Percentiles rank a stretch among this genome's conserved stretches.
Evolutionary conservation across 1,284 basidiomycete species (phyloP).

Genomic region (Leccinum subspadiceum): DNA sequence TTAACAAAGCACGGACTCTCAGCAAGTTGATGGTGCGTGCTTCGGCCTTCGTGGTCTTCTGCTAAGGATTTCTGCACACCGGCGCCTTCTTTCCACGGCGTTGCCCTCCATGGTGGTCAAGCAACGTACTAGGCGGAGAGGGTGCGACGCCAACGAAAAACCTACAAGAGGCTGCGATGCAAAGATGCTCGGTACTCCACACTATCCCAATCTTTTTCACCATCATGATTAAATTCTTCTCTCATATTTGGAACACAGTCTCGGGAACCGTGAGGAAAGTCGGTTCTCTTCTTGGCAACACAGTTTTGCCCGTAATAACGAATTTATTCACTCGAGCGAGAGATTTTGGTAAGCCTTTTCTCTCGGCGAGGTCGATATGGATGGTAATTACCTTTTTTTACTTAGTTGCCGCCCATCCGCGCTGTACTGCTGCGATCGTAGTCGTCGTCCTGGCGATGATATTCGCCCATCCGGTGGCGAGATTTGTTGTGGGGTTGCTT

Average conservation of each 20-base stretch:
- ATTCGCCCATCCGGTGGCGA: background rate
- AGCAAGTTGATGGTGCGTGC: background rate
- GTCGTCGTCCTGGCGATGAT: background rate
- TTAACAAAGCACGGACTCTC: background rate
- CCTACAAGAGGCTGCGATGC: constrained; percentile 5
- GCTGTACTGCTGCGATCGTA: background rate
- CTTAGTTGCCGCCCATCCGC: background rate
- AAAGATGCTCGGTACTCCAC: background rate
- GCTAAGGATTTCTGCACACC: background rate
- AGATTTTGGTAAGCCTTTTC: background rate
- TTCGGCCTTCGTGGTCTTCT: background rate
- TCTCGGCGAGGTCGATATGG: background rate
- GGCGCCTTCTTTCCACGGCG: background rate
- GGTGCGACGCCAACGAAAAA: background rate
- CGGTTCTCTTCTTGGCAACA: background rate
- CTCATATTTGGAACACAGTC: background rate
- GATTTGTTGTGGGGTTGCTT: rapidly evolving
- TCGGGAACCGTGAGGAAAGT: background rate
- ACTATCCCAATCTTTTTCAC: background rate
- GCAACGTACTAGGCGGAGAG: background rate
- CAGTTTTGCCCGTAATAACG: background rate
- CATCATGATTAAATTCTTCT: background rate
- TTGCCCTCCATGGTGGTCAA: background rate
- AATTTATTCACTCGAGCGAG: background rate
- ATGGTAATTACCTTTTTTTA: background rate